phyloP scores from a whole-genome alignment of 2,329 filamentous ascomycete genomes.

The Talaromyces verruculosus region DNA sequence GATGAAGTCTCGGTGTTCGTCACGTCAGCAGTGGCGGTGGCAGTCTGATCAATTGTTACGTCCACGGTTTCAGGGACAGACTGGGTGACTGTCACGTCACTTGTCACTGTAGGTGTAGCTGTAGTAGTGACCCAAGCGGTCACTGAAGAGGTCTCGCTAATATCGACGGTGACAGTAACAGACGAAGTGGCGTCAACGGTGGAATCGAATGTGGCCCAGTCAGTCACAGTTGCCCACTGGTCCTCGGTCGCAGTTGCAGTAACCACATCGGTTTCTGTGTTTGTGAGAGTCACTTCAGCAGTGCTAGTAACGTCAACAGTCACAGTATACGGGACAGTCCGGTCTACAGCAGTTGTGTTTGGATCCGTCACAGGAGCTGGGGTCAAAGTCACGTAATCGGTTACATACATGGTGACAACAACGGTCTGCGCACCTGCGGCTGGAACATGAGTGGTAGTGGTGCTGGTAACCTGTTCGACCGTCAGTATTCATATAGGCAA shows the following conservation, averaged over 20 bases:
- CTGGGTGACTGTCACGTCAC: constrained; percentile 2
- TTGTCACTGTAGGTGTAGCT: not conserved
- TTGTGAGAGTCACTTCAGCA: not conserved
- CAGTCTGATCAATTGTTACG: not conserved
- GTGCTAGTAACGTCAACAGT: not conserved
- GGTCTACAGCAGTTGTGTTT: not conserved
- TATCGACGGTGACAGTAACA: not conserved
- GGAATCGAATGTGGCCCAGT: not conserved
- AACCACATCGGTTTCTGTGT: not conserved
- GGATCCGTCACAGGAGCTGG: not conserved
- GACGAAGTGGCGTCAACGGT: not conserved
- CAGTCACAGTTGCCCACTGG: constrained; percentile 1
- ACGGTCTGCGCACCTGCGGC: not conserved
- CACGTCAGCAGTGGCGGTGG: not conserved
- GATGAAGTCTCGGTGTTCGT: not conserved
- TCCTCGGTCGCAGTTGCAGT: not conserved
- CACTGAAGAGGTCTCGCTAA: not conserved
- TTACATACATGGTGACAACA: not conserved
- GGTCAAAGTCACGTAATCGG: not conserved
- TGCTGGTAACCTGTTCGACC: not conserved
- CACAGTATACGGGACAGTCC: not conserved
- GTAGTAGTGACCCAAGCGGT: not conserved
- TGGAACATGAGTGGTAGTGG: not conserved
- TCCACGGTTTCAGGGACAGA: not conserved
- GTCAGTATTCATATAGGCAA: not conserved